phyloP scores from a whole-genome alignment of 768 basidiomycete species.

The Candolleomyces eurysporus region DNA sequence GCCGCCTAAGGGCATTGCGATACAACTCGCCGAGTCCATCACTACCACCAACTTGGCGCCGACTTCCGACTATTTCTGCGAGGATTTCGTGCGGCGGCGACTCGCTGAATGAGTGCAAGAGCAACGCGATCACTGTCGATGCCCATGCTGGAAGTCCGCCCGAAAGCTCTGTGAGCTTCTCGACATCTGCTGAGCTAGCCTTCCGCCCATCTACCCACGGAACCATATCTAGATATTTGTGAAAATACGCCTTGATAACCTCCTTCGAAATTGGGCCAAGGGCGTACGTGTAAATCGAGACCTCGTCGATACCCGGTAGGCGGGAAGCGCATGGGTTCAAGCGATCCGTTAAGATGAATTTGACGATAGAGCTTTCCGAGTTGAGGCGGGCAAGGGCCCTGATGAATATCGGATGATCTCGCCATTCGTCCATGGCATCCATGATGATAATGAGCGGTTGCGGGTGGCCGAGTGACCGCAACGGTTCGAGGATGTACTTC shows the following conservation, averaged over 20 bases:
- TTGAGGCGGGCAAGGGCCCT: neutral
- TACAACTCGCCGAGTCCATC: no score
- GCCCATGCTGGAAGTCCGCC: neutral
- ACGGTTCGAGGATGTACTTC: neutral
- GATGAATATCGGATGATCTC: neutral
- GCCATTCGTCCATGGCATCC: conserved; percentile 13
- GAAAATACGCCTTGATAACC: no score
- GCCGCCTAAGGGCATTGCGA: no score
- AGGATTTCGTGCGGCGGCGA: no score
- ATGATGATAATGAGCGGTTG: conserved; percentile 5
- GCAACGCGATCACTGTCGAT: neutral
- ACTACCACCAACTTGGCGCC: no score
- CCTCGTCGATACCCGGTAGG: no score
- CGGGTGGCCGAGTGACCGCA: neutral
- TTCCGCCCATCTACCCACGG: neutral
- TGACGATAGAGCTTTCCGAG: neutral
- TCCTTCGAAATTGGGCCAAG: no score
- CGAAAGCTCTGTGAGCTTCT: neutral
- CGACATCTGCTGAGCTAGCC: neutral
- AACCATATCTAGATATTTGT: neutral
- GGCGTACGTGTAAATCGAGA: no score
- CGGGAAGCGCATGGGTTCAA: no score
- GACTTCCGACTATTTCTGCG: no score
- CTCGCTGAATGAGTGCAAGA: neutral
- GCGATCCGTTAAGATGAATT: no score